Percentiles rank a stretch among this genome's conserved stretches.
phyloP scores from a whole-genome alignment of 352 stramenopile species.

The Phytophthora rubi region DNA sequence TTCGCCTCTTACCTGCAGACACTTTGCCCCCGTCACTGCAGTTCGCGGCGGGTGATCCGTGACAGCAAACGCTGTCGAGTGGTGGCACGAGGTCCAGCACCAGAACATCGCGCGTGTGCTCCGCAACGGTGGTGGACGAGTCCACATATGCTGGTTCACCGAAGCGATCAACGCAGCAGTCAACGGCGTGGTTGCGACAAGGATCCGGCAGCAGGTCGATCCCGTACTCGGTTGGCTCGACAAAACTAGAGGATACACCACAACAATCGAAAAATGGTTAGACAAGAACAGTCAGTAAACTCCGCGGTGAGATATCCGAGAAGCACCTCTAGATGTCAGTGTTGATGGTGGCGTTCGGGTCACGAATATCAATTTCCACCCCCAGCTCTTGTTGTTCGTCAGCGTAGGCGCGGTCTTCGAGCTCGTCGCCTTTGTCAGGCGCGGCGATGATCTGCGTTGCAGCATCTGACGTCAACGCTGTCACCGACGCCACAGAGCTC shows the following conservation, averaged over 20 bases:
- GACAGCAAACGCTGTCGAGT: too few species aligned
- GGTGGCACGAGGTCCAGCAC: too few species aligned
- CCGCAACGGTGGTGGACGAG: conserved; percentile 29
- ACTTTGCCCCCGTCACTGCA: too few species aligned
- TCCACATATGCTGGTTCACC: conserved; percentile 68
- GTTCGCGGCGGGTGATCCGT: too few species aligned
- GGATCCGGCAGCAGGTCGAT: conserved; percentile 87
- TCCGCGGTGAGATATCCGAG: not conserved
- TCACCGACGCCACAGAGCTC: not conserved
- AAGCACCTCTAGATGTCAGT: conserved; percentile 72
- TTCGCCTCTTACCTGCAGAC: too few species aligned
- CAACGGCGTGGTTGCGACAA: conserved; percentile 55
- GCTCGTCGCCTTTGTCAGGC: conserved; percentile 71
- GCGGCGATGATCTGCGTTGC: conserved; percentile 64
- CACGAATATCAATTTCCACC: conserved; percentile 45
- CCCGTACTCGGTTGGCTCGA: conserved; percentile 64
- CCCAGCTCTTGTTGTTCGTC: conserved; percentile 55
- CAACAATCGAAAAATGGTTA: not conserved
- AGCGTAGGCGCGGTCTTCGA: conserved; percentile 59
- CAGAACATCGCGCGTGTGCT: conserved; percentile 29
- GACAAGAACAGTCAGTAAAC: not conserved
- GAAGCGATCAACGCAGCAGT: conserved; percentile 85
- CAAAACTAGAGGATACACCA: conserved; percentile 37
- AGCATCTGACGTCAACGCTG: conserved; percentile 14
- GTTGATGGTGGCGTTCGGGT: conserved; percentile 56